Evolutionary conservation across 805 yeast genomes (phyloP), one percentile per base, ranked within the genome.

Genomic region (Saccharomycopsis schoenii): DNA sequence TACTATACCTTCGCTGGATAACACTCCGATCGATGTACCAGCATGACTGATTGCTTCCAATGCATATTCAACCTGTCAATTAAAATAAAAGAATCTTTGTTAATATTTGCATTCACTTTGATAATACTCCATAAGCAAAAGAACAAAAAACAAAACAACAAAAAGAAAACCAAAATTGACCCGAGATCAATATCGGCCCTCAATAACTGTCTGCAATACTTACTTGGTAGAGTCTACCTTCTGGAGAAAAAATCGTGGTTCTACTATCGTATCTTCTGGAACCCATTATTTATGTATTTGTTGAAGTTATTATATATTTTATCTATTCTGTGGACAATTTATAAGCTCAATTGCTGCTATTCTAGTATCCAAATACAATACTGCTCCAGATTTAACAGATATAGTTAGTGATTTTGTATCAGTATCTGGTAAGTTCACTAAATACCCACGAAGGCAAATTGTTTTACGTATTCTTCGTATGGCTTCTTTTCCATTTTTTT

Each of bases 211-310:
- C 41, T 37, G 2, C 5, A 21, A 25, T 8, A 74, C 81, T 15
- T 68, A 83, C 91, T 76, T 94, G 99, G 76, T 94, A 94, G 61
- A 94, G 80, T 75, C 99, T 84, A 47, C 99, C 99, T 73, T 94
- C 99, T 10, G 99, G 99, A 47, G 98, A 93, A 77, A 94, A 94
- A 70, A 94, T 96, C 4, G 99, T 94, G 58, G 99, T 94, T 81
- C 99, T 84, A 64, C 97, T 88, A 76, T 94, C 99, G 90, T 94
- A 94, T 83, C 99, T 86, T 87, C 98, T 88, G 68, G 97, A 89
- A 17, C 85, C 84, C 85, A 81, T 81, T 58, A 15, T 50, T 25
- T 14, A 43, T 59, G 12, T 42, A 17, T 42, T 29, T 29, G 6
- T 29, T 29, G 6, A 29, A 6, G 34, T 29, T 29, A 29, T 29